Evolutionary conservation across 331 rosid species (phyloP).

Genomic region (Cydonia oblonga): DNA sequence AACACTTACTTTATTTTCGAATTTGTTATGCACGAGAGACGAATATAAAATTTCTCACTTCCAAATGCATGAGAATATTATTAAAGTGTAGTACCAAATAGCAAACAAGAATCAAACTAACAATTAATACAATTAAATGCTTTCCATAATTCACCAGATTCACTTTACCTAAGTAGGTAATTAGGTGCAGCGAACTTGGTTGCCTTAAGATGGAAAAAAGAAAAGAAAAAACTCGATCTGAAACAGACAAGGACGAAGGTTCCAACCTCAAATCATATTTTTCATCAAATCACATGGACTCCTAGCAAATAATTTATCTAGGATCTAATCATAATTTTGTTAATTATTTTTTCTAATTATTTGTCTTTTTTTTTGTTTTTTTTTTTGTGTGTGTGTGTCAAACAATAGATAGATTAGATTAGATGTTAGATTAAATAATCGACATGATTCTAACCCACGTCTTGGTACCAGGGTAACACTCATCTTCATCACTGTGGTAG

Average conservation of each 20-base stretch:
- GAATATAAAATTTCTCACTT: too few species aligned
- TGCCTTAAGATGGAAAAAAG: not conserved
- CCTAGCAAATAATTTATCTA: not conserved
- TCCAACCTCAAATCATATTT: not conserved
- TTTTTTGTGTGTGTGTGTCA: too few species aligned
- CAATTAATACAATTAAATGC: not conserved
- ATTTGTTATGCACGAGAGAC: too few species aligned
- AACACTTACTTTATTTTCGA: too few species aligned
- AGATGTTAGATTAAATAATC: too few species aligned
- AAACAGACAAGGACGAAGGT: not conserved
- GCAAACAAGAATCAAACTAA: too few species aligned
- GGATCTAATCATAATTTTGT: not conserved
- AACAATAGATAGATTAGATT: too few species aligned
- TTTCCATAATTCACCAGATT: not conserved
- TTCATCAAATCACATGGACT: not conserved
- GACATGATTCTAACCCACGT: accelerated
- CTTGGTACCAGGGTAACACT: too few species aligned
- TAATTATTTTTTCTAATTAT: too few species aligned
- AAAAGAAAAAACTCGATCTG: not conserved
- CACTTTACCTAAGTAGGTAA: not conserved
- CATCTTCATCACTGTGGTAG: accelerated
- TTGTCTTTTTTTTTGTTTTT: too few species aligned
- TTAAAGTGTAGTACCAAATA: too few species aligned
- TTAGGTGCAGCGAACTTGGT: not conserved
- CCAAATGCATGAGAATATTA: too few species aligned